Conservation (phyloP, 106 monocot genomes). For the Dioscorea dumetorum region DNA sequence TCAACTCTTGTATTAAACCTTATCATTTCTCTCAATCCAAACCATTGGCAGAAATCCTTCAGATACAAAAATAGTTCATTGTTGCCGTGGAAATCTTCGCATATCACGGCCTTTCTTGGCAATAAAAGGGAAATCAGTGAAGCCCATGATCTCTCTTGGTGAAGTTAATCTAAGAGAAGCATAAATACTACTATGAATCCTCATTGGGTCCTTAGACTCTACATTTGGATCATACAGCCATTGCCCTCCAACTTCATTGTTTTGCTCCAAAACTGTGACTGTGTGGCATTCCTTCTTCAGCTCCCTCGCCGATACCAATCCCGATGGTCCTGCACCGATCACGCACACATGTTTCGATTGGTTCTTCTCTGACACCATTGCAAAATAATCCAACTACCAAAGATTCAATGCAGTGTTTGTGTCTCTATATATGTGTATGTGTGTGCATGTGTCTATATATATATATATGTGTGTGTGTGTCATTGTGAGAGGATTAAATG, state of each 20-base stretch:
- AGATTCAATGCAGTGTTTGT: not conserved
- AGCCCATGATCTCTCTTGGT: slow-evolving; percentile 62
- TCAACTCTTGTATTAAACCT: slow-evolving; percentile 56
- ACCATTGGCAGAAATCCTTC: slow-evolving; percentile 44
- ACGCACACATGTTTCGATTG: slow-evolving; percentile 41
- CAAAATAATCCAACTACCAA: not conserved
- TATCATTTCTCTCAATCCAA: slow-evolving; percentile 37
- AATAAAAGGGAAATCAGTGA: slow-evolving; percentile 55
- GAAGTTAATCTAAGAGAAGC: slow-evolving; percentile 37
- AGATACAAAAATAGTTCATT: slow-evolving; percentile 43
- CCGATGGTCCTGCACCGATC: slow-evolving; percentile 65
- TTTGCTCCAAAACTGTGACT: slow-evolving; percentile 46
- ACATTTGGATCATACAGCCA: slow-evolving; percentile 49
- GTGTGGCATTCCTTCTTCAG: slow-evolving; percentile 46
- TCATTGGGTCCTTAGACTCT: slow-evolving; percentile 32
- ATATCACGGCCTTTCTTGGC: slow-evolving; percentile 40
- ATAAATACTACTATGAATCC: slow-evolving; percentile 55
- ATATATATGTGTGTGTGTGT: not conserved
- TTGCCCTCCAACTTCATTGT: slow-evolving; percentile 51
- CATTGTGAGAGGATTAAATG: not conserved
- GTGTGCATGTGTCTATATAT: too few species aligned
- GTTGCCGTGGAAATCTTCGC: slow-evolving; percentile 57
- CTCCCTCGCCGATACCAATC: slow-evolving; percentile 57
- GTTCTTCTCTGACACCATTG: slow-evolving; percentile 26
- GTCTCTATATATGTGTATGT: too few species aligned